Evolutionary conservation across 345 rosid species (phyloP).

Genomic region (Citrus reticulata): DNA sequence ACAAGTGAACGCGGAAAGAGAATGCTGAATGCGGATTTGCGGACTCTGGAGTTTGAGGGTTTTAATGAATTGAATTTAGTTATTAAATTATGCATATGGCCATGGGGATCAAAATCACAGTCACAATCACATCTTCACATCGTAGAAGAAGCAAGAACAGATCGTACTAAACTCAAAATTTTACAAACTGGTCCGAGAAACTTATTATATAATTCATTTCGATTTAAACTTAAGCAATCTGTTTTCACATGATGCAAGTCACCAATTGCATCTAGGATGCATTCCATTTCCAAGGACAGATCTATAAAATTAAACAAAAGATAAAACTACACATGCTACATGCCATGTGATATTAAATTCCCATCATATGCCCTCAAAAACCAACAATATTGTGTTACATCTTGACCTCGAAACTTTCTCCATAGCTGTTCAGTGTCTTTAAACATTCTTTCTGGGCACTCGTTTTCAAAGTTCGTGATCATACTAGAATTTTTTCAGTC

Average conservation of each 20-base stretch:
- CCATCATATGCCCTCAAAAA: not conserved
- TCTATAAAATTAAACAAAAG: conserved; percentile 3
- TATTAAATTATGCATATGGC: too few relatives aligned
- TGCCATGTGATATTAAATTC: conserved; percentile 13
- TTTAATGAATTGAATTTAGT: not conserved
- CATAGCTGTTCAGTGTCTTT: not conserved
- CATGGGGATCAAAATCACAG: too few relatives aligned
- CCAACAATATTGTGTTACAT: not conserved
- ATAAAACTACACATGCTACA: not conserved
- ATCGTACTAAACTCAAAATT: not conserved
- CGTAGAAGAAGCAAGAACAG: not conserved
- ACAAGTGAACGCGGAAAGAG: not conserved
- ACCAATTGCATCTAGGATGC: not conserved
- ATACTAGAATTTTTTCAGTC: not conserved
- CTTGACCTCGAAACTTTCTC: not conserved
- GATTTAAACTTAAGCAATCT: too few relatives aligned
- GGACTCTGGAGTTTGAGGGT: too few relatives aligned
- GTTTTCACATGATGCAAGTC: not conserved
- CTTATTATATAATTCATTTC: too few relatives aligned
- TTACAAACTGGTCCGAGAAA: too few relatives aligned
- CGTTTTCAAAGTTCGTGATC: not conserved
- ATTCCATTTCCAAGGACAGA: conserved; percentile 34
- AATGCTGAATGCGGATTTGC: too few relatives aligned
- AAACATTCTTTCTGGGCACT: not conserved
- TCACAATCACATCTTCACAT: not conserved